phyloP scores from a whole-genome alignment of 1,139 yeast genomes.

The Sugiyamaella grinbergsii region DNA sequence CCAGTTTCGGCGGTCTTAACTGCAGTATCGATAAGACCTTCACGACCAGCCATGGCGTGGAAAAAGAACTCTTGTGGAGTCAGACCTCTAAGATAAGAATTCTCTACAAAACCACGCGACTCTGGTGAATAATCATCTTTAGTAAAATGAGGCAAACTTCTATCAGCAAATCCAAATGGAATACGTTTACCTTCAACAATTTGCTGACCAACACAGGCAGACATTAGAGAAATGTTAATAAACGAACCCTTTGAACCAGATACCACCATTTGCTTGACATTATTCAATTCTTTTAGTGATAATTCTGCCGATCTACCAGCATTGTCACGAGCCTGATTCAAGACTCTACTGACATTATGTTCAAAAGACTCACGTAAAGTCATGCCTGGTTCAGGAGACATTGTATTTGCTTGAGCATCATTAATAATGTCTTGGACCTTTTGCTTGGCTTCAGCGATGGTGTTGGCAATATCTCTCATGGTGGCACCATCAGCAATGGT shows the following conservation, averaged over 20 bases:
- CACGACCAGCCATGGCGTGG: slow-evolving; percentile 99
- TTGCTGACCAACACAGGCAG: slow-evolving; percentile 99
- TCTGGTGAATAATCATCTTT: slow-evolving; percentile 98
- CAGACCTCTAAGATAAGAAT: slow-evolving; percentile 93
- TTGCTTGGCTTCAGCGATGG: slow-evolving; percentile 88
- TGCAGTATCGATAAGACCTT: slow-evolving; percentile 98
- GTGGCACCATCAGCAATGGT: slow-evolving; percentile 98
- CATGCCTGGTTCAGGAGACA: slow-evolving; percentile 99
- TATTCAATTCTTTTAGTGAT: slow-evolving; percentile 88
- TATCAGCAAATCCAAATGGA: slow-evolving; percentile 94
- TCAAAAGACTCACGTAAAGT: slow-evolving; percentile 97
- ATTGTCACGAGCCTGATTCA: slow-evolving; percentile 98
- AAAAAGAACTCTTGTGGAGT: slow-evolving; percentile 99
- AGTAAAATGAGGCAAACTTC: slow-evolving; percentile 96
- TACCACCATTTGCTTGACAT: slow-evolving; percentile 98
- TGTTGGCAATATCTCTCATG: slow-evolving; percentile 88
- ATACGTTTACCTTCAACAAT: slow-evolving; percentile 99
- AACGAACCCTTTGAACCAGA: slow-evolving; percentile 99
- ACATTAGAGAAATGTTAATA: slow-evolving; percentile 98
- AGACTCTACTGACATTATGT: slow-evolving; percentile 91
- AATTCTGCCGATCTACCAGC: slow-evolving; percentile 99
- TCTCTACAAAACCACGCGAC: slow-evolving; percentile 96
- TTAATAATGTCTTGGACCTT: slow-evolving; percentile 91
- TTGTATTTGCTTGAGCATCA: slow-evolving; percentile 84
- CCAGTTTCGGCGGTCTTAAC: slow-evolving; percentile 99